Base-by-base conservation (phyloP, 192 early-diverging fungal species). In the Coemansia sp. region DNA sequence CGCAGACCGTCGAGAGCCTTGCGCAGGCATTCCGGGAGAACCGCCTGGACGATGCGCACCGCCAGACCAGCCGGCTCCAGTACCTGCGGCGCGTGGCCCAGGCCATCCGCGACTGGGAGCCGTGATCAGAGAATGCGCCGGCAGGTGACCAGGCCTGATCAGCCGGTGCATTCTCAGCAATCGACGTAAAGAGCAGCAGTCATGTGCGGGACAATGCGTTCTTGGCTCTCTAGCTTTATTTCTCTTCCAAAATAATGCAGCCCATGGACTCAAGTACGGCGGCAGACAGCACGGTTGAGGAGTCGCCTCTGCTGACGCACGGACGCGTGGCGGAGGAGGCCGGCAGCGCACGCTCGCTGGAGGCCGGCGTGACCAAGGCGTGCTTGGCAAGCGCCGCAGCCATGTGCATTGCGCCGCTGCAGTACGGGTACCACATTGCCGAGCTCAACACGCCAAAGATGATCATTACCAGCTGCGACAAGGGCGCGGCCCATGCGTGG, bases 11-110 rank as follows among this genome's bases (percentile, higher is more conserved):
- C 7, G 22, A 37, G 7, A 42, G 38, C 3, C 43, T 91, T 31
- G 51, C 64, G 1, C 36, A 63, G 5, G 82, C 84, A 4, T 94
- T 90, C 54, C 51, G 51, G 10, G 37, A 41, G 0, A 54, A 68
- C 4, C 70, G 85, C 51, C 48, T 84, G 21, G 70, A 65, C 17
- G 9, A 14, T 8, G 89, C 87, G 4, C 84, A 83, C 56, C 62
- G 75, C n/a, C 61, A 83, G 11, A 74, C 85, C 3, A 76, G 84
- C 17, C 76, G 82, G 35, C 53, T 94, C n/a, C 85, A 87, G 61
- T 91, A 90, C 47, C 42, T 70, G 41, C 44, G 47, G 18, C 67
- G 67, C 31, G 60, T 51, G 13, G 38, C 54, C 2, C 67, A 70
- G 43, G 52, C 67, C 10, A 38, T 70, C 18, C 59, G 63, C 17